These are phyloP conservation scores for Puccinia novopanici DNA, from an alignment of 1,284 basidiomycete species.

Conservation along the genomic window DNA sequence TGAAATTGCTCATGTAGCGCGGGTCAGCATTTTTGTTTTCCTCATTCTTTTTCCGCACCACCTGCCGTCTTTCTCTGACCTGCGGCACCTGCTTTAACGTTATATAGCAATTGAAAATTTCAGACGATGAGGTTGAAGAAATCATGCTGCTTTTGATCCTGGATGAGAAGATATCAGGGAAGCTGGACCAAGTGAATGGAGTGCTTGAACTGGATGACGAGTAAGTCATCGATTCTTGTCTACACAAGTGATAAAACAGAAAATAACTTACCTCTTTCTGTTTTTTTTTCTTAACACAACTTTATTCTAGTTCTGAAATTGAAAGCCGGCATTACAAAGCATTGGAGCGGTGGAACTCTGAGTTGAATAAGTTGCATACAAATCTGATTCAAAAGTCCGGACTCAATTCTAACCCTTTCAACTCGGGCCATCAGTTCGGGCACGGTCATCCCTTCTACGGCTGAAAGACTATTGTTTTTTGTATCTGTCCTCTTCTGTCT, in stretches of 20 bases:
- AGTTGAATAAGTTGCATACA: constrained; percentile 13
- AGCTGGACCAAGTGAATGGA: constrained; percentile 93
- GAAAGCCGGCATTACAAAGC: constrained; percentile 23
- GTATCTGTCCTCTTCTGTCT: no score
- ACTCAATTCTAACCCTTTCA: background rate
- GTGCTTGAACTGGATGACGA: constrained; percentile 77
- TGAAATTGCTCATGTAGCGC: constrained; percentile 54
- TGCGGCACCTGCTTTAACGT: background rate
- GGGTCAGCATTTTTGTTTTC: constrained; percentile 35
- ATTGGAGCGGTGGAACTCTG: constrained; percentile 17
- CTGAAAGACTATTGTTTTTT: background rate
- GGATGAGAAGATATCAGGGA: constrained; percentile 89
- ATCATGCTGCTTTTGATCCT: constrained; percentile 89
- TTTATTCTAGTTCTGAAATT: background rate
- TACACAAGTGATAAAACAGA: background rate
- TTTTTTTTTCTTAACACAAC: background rate
- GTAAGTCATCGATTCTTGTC: background rate
- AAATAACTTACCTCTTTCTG: background rate
- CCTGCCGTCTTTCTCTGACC: background rate
- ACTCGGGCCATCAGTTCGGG: background rate
- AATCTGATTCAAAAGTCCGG: constrained; percentile 11
- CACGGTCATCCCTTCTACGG: constrained; percentile 1
- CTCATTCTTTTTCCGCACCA: background rate
- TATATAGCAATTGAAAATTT: constrained; percentile 83
- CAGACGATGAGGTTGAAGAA: constrained; percentile 83